Conservation (phyloP, 805 yeast species). For the Ogataea nakhonphanomensis region DNA sequence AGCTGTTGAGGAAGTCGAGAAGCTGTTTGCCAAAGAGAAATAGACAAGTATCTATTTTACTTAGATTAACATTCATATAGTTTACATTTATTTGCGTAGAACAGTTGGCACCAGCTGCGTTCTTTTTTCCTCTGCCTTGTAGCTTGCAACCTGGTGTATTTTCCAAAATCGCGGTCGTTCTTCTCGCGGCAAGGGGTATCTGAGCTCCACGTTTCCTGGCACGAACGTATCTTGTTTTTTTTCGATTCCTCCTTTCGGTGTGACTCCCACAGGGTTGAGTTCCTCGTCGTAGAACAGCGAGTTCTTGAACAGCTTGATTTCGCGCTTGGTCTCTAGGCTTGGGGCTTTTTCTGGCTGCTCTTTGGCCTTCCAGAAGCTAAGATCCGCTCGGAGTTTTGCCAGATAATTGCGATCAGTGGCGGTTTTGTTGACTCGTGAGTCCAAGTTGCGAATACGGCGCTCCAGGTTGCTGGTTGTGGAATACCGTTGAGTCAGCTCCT, state of each 20-base stretch:
- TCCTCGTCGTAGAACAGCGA: constrained; percentile 66
- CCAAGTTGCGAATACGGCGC: constrained; percentile 12
- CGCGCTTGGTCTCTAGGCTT: constrained; percentile 8
- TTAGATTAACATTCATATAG: constrained; percentile 4
- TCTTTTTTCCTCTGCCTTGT: constrained; percentile 15
- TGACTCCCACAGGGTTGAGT: constrained; percentile 57
- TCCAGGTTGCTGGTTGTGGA: constrained; percentile 8
- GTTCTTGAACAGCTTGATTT: constrained; percentile 38
- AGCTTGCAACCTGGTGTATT: constrained; percentile 21
- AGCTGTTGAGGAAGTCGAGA: constrained; percentile 90
- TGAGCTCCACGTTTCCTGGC: constrained; percentile 6
- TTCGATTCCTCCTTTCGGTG: constrained; percentile 37
- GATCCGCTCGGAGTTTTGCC: constrained; percentile 17
- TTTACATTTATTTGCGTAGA: constrained; percentile 7
- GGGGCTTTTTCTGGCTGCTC: not conserved
- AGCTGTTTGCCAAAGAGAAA: constrained; percentile 51
- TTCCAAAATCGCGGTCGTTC: constrained; percentile 48
- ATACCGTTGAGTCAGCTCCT: constrained; percentile 10
- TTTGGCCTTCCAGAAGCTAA: constrained; percentile 16
- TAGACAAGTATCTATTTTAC: constrained; percentile 3
- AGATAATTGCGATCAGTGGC: constrained; percentile 17
- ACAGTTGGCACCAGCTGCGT: constrained; percentile 21
- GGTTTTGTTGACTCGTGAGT: constrained; percentile 10
- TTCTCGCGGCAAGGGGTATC: constrained; percentile 36
- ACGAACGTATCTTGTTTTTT: not conserved